Evolutionary conservation across 192 early-diverging fungal genomes (phyloP), one percentile per base, ranked within the genome.

Genomic region (Coemansia sp.): DNA sequence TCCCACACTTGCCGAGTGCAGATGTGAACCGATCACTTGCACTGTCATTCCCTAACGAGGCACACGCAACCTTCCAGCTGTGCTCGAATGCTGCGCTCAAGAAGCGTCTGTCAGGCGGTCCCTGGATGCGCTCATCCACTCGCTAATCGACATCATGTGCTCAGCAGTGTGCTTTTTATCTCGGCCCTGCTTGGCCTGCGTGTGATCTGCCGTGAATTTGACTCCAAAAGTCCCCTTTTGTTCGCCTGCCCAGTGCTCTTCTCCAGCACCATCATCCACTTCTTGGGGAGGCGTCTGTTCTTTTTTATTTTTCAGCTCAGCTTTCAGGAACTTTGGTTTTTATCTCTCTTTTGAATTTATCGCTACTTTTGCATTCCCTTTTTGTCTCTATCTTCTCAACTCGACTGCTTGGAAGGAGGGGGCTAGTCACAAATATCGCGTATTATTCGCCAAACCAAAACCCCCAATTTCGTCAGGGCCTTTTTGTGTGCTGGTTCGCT

Each of bases 181-280:
- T 48, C 46, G 1, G 19, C 17, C n/a, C 46, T 48, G 42, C 42
- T 14, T 12, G 15, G 55, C 36, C 64, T 75, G 74, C 68, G 68
- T 47, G 51, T 70, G 74, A 75, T 75, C 74, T 70, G 56, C 60
- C 28, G 54, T 21, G 44, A 65, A 51, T 57, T 57, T 36, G 23
- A 19, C 20, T 22, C 38, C 37, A 22, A 34, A 50, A 38, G 21
- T 46, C 34, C 48, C 47, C 21, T 58, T 37, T 58, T 57, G 12
- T 53, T 59, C 12, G 21, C 31, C 46, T 56, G 38, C 26, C 31
- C 19, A 5, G 8, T 10, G 47, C 25, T 53, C 56, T 47, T 48
- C 10, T 44, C 23, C 31, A 36, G 31, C 61, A 21, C 61, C 47
- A 34, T 52, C 34, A 53, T 44, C 38, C 52, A 40, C 25, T 42